These are phyloP conservation scores for Cyberlindnera galapagoensis DNA, from an alignment of 805 yeast genomes.

Conservation along the genomic window DNA sequence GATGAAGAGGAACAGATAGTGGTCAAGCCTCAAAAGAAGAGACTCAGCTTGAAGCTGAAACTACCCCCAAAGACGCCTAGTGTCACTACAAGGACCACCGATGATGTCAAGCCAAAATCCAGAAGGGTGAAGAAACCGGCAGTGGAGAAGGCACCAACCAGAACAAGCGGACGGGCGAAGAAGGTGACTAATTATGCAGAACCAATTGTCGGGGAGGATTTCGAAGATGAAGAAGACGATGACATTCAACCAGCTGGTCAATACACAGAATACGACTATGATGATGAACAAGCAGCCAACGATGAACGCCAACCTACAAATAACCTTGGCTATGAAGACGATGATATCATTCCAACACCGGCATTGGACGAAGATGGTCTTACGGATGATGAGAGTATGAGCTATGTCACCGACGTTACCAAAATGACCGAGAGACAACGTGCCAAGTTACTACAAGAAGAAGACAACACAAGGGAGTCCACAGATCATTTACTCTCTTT, in stretches of 20 bases:
- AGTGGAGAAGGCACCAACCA: conserved; percentile 2
- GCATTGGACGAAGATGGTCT: conserved; percentile 20
- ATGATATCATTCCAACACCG: conserved; percentile 21
- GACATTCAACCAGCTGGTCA: not conserved
- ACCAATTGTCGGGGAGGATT: conserved; percentile 6
- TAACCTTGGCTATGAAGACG: conserved; percentile 20
- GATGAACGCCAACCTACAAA: conserved; percentile 7
- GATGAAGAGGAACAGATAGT: conserved; percentile 14
- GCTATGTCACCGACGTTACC: conserved; percentile 14
- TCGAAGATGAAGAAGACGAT: conserved; percentile 8
- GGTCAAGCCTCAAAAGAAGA: conserved; percentile 9
- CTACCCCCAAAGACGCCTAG: conserved; percentile 6
- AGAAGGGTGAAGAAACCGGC: conserved; percentile 4
- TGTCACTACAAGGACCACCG: not conserved
- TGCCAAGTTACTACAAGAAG: conserved; percentile 12
- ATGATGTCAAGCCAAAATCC: conserved; percentile 1
- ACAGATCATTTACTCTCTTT: conserved; percentile 13
- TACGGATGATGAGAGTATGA: conserved; percentile 12
- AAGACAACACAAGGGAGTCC: not conserved
- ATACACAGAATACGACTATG: not conserved
- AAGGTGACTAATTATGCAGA: conserved; percentile 8
- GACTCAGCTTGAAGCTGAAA: conserved; percentile 15
- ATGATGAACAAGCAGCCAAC: conserved; percentile 2
- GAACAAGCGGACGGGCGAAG: conserved; percentile 9
- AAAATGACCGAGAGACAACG: conserved; percentile 26